phyloP scores from a whole-genome alignment of 169 alveolate species.

The Eimeria falciformis region DNA sequence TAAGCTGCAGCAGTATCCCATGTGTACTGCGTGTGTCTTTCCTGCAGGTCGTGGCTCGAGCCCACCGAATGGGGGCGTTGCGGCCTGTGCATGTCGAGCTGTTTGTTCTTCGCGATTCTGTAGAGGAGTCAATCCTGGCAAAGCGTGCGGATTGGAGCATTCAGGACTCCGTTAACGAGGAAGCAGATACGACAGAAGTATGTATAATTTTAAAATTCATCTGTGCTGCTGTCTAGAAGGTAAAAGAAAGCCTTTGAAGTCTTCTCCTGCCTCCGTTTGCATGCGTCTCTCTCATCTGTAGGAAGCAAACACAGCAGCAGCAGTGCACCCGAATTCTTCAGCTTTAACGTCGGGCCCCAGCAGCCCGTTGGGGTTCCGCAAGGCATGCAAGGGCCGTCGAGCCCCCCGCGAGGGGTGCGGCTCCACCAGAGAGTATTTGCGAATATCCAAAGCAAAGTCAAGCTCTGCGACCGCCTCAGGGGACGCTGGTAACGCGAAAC shows the following conservation, averaged over 20 bases:
- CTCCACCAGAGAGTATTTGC: neutral
- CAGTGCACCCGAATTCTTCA: neutral
- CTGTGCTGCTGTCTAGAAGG: no score
- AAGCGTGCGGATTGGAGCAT: constrained; percentile 62
- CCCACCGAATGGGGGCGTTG: constrained; percentile 76
- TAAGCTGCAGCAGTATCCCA: no score
- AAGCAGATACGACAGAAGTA: neutral
- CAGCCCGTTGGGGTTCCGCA: neutral
- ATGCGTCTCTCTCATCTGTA: no score
- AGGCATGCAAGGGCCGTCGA: neutral
- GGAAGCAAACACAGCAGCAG: neutral
- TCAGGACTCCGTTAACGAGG: neutral
- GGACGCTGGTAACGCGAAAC: no score
- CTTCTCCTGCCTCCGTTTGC: no score
- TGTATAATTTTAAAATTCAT: no score
- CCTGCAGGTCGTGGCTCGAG: constrained; percentile 68
- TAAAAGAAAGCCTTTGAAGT: no score
- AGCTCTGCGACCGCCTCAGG: no score
- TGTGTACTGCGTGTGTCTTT: constrained; percentile 12
- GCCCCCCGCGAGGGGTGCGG: neutral
- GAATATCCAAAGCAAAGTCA: neutral
- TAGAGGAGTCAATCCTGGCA: constrained; percentile 67
- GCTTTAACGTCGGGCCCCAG: neutral
- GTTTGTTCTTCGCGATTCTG: constrained; percentile 59
- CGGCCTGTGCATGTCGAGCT: constrained; percentile 70